Base-by-base conservation (phyloP, 768 basidiomycete genomes). In the Trametes cubensis region DNA sequence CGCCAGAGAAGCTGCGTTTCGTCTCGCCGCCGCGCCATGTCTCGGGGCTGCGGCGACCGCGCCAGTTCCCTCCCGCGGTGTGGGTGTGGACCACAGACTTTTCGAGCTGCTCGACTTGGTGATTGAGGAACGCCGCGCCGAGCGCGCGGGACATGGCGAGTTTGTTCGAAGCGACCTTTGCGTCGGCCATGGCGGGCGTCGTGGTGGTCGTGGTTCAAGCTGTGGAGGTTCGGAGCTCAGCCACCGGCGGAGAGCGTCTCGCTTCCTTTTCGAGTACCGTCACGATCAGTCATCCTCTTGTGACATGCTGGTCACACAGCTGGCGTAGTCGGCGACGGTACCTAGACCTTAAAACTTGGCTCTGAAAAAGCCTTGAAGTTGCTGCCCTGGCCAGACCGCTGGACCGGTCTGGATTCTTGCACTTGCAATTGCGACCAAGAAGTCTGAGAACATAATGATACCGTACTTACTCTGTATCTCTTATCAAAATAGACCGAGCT, bases 71-170 rank as follows among this genome's bases (percentile, higher is more conserved):
- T 5, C 34, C 83, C 1, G 82, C 80, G 8, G 79, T 76, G 18
- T 81, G 76, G 8, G 79, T 76, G 18, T 81, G 76, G 20, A 92
- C 88, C n/a, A 92, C 88, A 0, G 86, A 80, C 74, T 89, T 88
- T 77, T 94, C 92, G 56, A 94, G 86, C 70, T 93, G 89, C 67
- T 93, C 90, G 46, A 94, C 92, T 69, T 94, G 91, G 67, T 94
- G 92, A 65, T 83, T 89, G 61, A 94, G 82, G 72, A 93, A 93
- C 2, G 92, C 92, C 28, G 92, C 91, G 20, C 92, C 92, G 41
- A 94, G 84, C 0, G 92, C 92, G 64, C 87, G 84, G 58, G 92
- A 93, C 89, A 94, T 90, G 60, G 90, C 90, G 44, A 89, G 72
- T 72, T 88, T 89, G 74, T 83, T 85, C 21, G 70, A 58, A 10